phyloP scores from a whole-genome alignment of 441 rosid genomes.

The Erodium texanum region DNA sequence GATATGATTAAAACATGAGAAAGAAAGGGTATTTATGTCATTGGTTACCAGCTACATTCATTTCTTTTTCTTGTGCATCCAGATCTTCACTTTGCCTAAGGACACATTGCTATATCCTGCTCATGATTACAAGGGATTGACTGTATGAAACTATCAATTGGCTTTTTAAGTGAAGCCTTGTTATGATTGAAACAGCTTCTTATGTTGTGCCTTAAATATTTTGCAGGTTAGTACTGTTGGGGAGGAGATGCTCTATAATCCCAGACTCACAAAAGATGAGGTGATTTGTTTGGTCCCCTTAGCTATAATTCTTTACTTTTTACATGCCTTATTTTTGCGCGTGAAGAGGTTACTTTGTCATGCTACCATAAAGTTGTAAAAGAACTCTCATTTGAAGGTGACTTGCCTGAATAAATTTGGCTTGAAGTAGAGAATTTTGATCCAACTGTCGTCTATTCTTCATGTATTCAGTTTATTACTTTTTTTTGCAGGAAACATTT shows the following conservation, averaged over 20 bases:
- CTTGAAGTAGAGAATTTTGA: background rate
- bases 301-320: slow-evolving; percentile 10
- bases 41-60: background rate
- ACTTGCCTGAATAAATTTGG: background rate
- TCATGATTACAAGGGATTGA: slow-evolving; percentile 82
- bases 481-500: slow-evolving; percentile 59
- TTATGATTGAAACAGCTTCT: slow-evolving; percentile 8
- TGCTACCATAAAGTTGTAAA: background rate
- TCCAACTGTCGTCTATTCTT: background rate
- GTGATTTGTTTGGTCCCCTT: slow-evolving; percentile 20
- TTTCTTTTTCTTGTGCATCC: slow-evolving; percentile 13
- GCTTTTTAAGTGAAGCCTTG: background rate
- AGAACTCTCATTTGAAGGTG: background rate
- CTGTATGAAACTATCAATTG: slow-evolving; percentile 33
- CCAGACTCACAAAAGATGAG: slow-evolving; percentile 74
- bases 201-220: slow-evolving; percentile 5
- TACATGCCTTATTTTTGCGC: background rate
- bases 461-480: background rate
- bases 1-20: background rate
- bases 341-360: background rate
- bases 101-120: slow-evolving; percentile 82
- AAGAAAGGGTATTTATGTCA: background rate
- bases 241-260: slow-evolving; percentile 73
- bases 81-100: slow-evolving; percentile 80
- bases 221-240: slow-evolving; percentile 76